These are phyloP conservation scores for Bruguiera hainesii DNA, from an alignment of 441 rosid genomes.

Conservation along the genomic window DNA sequence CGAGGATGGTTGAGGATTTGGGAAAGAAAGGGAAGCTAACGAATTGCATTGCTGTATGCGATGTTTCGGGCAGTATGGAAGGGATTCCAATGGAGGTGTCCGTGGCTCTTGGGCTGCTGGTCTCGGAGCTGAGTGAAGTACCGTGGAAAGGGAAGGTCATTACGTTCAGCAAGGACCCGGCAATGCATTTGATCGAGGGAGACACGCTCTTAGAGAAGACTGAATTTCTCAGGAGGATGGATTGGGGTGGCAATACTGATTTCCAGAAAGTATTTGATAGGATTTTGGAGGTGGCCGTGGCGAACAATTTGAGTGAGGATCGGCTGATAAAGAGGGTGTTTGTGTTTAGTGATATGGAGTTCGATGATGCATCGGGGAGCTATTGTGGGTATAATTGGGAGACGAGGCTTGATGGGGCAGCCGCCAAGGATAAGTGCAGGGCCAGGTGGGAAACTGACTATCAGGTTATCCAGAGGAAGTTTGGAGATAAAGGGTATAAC, in stretches of 20 bases:
- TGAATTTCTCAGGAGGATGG: constrained; percentile 27
- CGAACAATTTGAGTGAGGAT: constrained; percentile 20
- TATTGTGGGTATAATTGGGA: constrained; percentile 17
- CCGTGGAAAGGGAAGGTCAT: constrained; percentile 38
- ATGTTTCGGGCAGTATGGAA: constrained; percentile 45
- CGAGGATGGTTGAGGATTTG: constrained; percentile 61
- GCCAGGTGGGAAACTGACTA: constrained; percentile 44
- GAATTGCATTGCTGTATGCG: constrained; percentile 52
- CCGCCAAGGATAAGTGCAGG: neutral
- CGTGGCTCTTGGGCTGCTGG: constrained; percentile 53
- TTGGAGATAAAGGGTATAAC: constrained; percentile 38
- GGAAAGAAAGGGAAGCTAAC: constrained; percentile 36
- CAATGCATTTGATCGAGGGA: constrained; percentile 39
- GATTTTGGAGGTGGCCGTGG: constrained; percentile 23
- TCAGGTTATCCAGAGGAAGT: constrained; percentile 38
- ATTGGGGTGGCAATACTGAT: constrained; percentile 14
- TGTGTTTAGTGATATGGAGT: constrained; percentile 33
- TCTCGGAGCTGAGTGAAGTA: constrained; percentile 42
- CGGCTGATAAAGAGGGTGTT: constrained; percentile 28
- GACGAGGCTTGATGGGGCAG: constrained; percentile 16
- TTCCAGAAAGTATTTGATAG: constrained; percentile 27
- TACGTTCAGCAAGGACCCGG: constrained; percentile 42
- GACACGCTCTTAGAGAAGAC: constrained; percentile 31
- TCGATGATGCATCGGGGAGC: constrained; percentile 35
- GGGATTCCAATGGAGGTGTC: constrained; percentile 56